phyloP scores from a whole-genome alignment of 2,329 filamentous ascomycete species.

The Stagonosporopsis vannaccii region DNA sequence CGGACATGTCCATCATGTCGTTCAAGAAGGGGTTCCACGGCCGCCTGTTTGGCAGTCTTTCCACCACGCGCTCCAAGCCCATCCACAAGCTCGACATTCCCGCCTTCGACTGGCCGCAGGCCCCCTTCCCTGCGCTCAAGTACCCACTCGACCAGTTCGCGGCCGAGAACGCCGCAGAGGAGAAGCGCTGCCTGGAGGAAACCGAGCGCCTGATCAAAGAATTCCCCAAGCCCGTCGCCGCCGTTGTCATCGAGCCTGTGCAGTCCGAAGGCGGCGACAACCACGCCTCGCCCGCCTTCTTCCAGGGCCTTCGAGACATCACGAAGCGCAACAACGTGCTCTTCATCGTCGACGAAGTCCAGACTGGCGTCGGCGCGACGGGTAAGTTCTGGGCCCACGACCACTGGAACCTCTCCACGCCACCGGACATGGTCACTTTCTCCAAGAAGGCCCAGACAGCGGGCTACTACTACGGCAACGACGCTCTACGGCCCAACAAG shows the following conservation, averaged over 20 bases:
- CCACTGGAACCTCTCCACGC: constrained; percentile 82
- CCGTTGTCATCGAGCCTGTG: constrained; percentile 86
- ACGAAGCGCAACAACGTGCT: constrained; percentile 80
- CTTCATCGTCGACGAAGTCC: constrained; percentile 92
- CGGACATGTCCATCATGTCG: constrained; percentile 82
- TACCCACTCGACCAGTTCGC: constrained; percentile 84
- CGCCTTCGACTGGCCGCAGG: constrained; percentile 93
- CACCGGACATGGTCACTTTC: constrained; percentile 94
- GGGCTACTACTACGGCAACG: constrained; percentile 88
- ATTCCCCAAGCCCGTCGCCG: constrained; percentile 80
- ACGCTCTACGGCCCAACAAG: constrained; percentile 83
- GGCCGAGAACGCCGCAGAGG: constrained; percentile 81
- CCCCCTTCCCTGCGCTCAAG: constrained; percentile 82
- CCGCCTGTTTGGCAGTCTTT: constrained; percentile 84
- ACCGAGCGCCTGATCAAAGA: constrained; percentile 81
- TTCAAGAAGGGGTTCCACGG: constrained; percentile 92
- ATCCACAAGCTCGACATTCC: constrained; percentile 96
- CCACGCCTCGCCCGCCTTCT: constrained; percentile 87
- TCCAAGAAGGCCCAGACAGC: constrained; percentile 95
- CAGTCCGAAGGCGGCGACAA: constrained; percentile 96
- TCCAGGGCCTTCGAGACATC: constrained; percentile 80
- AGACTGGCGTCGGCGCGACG: constrained; percentile 90
- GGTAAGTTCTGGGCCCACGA: constrained; percentile 97
- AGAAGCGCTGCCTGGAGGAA: constrained; percentile 81
- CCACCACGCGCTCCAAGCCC: constrained; percentile 88